Conservation (phyloP, 139 green algal species). For the Trebouxia sp. region DNA sequence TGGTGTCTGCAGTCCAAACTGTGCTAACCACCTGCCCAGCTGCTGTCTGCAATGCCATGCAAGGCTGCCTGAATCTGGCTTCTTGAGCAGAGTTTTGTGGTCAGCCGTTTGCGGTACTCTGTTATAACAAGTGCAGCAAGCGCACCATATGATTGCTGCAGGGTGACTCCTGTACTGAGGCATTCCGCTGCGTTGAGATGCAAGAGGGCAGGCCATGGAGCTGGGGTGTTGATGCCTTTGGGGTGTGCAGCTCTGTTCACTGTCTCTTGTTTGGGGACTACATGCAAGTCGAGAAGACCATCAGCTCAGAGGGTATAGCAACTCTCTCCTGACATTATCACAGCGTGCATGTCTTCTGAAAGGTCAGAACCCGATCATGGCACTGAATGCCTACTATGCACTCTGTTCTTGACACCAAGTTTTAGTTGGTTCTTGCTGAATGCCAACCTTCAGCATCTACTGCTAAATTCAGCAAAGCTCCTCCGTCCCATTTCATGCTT, state of each 20-base stretch:
- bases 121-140: too few species aligned
- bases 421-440: too few species aligned
- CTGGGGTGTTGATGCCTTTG: conserved; percentile 52
- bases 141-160: background rate
- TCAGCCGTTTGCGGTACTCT: too few species aligned
- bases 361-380: background rate
- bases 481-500: too few species aligned
- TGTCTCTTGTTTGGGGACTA: conserved; percentile 55
- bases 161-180: conserved; percentile 43
- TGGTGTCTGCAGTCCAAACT: too few species aligned
- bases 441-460: background rate
- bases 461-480: background rate
- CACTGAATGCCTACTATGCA: background rate
- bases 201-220: conserved; percentile 45
- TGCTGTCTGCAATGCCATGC: too few species aligned
- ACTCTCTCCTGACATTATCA: background rate
- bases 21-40: too few species aligned
- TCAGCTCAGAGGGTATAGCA: conserved; percentile 28
- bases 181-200: conserved; percentile 61
- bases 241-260: conserved; percentile 41
- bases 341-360: background rate
- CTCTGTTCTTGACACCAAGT: background rate
- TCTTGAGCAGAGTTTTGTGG: too few species aligned
- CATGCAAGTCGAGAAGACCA: conserved; percentile 52
- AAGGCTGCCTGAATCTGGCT: too few species aligned